Percentiles rank a stretch among this genome's conserved stretches.
Evolutionary conservation across 768 basidiomycete genomes (phyloP).

Genomic region (Lactarius vividus): DNA sequence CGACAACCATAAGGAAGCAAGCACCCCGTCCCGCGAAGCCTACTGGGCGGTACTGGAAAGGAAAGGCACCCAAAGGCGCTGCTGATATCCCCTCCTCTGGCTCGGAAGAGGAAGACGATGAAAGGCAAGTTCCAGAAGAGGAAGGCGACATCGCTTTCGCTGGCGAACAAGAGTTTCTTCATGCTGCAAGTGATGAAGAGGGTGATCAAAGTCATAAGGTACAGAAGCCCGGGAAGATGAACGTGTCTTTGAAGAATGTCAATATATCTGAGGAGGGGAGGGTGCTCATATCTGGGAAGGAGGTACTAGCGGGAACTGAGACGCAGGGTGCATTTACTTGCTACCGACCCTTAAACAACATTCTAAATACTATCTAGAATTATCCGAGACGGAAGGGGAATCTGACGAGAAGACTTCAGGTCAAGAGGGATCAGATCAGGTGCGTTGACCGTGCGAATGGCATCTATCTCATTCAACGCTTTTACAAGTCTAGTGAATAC

Average conservation of each 20-base stretch:
- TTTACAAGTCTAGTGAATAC: conserved; percentile 75
- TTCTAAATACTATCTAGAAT: conserved; percentile 27
- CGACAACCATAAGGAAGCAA: conserved; percentile 50
- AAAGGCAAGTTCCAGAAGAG: conserved; percentile 38
- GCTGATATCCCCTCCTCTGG: conserved; percentile 59
- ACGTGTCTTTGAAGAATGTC: conserved; percentile 74
- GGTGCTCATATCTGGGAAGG: conserved; percentile 74
- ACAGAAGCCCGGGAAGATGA: conserved; percentile 47
- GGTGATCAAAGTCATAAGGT: conserved; percentile 35
- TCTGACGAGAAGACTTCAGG: conserved; percentile 40
- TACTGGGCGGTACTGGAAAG: conserved; percentile 86
- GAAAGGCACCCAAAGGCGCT: conserved; percentile 79
- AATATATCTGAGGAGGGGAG: conserved; percentile 77
- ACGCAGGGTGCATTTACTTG: conserved; percentile 41
- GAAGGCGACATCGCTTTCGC: conserved; percentile 58
- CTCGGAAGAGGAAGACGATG: conserved; percentile 46
- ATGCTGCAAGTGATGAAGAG: conserved; percentile 42
- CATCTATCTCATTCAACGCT: conserved; percentile 27
- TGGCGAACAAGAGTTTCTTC: conserved; percentile 51
- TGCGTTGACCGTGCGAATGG: conserved; percentile 31
- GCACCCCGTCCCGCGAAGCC: conserved; percentile 78
- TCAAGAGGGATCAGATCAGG: conserved; percentile 44
- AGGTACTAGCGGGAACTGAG: conserved; percentile 74
- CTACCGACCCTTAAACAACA: conserved; percentile 18
- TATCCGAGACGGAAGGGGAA: conserved; percentile 48